phyloP scores from a whole-genome alignment of 306 rosid genomes.

The Erythrophleum fordii region DNA sequence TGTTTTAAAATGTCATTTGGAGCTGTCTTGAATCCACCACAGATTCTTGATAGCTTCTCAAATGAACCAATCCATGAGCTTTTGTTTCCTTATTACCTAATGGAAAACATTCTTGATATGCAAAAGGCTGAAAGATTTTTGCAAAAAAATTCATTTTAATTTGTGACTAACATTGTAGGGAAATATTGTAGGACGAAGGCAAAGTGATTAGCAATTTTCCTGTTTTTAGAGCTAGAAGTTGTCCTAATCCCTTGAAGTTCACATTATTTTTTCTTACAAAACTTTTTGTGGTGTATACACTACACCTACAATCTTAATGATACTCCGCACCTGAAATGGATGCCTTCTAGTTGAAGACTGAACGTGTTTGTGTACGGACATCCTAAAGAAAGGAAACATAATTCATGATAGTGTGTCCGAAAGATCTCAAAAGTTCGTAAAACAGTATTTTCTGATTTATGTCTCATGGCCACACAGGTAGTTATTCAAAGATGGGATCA shows the following conservation, averaged over 20 bases:
- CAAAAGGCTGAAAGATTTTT: slow-evolving; percentile 5
- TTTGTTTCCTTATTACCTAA: slow-evolving; percentile 13
- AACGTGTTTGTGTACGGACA: slow-evolving; percentile 18
- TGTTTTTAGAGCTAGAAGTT: slow-evolving; percentile 1
- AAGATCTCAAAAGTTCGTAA: slow-evolving; percentile 8
- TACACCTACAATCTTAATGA: slow-evolving; percentile 4
- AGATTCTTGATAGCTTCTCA: slow-evolving; percentile 7
- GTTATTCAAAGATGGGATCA: slow-evolving; percentile 82
- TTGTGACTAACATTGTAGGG: background rate
- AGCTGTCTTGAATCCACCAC: slow-evolving; percentile 1
- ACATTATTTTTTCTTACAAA: background rate
- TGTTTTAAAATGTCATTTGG: background rate
- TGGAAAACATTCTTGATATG: slow-evolving; percentile 3
- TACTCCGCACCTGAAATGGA: background rate
- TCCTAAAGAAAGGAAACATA: slow-evolving; percentile 6
- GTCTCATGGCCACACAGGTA: slow-evolving; percentile 55
- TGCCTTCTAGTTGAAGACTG: slow-evolving; percentile 1
- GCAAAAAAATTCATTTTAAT: background rate
- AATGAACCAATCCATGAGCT: background rate
- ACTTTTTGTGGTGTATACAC: background rate
- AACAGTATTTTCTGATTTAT: slow-evolving; percentile 15
- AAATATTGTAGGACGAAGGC: background rate
- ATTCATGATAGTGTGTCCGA: background rate
- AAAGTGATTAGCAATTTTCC: slow-evolving; percentile 5
- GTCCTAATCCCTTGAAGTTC: slow-evolving; percentile 8